Evolutionary conservation across 2,329 filamentous ascomycete species (phyloP).

Genomic region (Aureobasidium subglaciale): DNA sequence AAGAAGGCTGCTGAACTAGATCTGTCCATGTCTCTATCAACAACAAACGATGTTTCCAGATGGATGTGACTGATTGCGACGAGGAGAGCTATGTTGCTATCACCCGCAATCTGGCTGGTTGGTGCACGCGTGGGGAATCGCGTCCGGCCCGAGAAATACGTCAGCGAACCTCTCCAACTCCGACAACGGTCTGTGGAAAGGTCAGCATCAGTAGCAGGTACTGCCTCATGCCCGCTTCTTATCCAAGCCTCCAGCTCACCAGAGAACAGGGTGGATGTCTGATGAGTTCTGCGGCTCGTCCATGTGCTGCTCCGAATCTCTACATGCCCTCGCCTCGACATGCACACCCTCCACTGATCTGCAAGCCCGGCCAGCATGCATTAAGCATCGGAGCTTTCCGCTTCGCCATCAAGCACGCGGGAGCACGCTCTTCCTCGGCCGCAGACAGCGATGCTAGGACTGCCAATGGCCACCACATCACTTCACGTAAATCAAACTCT

Average conservation of each 20-base stretch:
- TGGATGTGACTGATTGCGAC: background rate
- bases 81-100: background rate
- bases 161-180: background rate
- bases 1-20: background rate
- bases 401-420: background rate
- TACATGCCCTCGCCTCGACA: background rate
- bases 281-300: background rate
- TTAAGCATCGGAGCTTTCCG: background rate
- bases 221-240: background rate
- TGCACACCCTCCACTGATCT: constrained; percentile 2
- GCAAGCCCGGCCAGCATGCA: background rate
- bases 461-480: background rate
- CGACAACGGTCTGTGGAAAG: background rate
- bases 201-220: background rate
- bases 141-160: background rate
- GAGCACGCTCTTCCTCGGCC: background rate
- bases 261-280: background rate
- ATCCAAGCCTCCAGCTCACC: background rate
- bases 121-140: background rate
- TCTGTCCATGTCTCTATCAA: background rate
- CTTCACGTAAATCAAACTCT: background rate
- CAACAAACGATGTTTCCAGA: background rate
- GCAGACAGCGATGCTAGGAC: background rate
- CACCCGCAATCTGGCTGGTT: background rate
- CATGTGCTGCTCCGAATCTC: background rate